Base-by-base conservation (phyloP, 106 monocot species). In the Posidonia australis region DNA sequence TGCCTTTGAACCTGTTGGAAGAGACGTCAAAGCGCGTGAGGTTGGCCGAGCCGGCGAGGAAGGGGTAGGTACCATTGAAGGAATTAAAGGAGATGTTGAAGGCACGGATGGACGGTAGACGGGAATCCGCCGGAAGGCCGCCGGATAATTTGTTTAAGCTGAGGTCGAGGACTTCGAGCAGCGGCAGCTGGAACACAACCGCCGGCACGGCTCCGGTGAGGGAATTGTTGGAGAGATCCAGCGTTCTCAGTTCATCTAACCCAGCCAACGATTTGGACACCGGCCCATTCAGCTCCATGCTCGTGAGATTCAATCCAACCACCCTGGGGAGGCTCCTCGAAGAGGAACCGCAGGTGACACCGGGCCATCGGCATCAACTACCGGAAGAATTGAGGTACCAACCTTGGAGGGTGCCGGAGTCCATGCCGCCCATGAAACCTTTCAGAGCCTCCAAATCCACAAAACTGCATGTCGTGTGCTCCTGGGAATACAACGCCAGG, bases 11-110 rank as follows among this genome's bases (percentile, higher is more conserved):
- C 26, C 27, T 6, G 61, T 96, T 96, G 20, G 7, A 48, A 1
- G 78, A 59, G 46, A 80, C 59, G 41, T 86, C 86, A 17, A 78
- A 87, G 14, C 22, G 10, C 5, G 46, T 62, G 44, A 96, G 69
- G 46, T 74, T 71, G 13, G 27, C 13, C 21, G 86, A 82, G 10
- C 68, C 71, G 22, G 30, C 5, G 30, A 96, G 80, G 5, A 80
- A 19, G 1, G 94, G 94, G 23, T 75, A 84, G 49, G 47, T 78
- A 14, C 82, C 89, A 58, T 67, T 76, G 67, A 96, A 80, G 19
- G 23, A 1, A 63, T 96, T 89, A 75, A 17, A 45, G 5, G 94
- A 96, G n/a, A 96, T 51, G 28, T 90, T 90, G 74, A 96, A 84
- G 22, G 36, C 2, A 36, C 36, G 45, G 26, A 80, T 46, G 13